Evolutionary conservation across 352 stramenopile genomes (phyloP).

Genomic region (Discostella stelligera): DNA sequence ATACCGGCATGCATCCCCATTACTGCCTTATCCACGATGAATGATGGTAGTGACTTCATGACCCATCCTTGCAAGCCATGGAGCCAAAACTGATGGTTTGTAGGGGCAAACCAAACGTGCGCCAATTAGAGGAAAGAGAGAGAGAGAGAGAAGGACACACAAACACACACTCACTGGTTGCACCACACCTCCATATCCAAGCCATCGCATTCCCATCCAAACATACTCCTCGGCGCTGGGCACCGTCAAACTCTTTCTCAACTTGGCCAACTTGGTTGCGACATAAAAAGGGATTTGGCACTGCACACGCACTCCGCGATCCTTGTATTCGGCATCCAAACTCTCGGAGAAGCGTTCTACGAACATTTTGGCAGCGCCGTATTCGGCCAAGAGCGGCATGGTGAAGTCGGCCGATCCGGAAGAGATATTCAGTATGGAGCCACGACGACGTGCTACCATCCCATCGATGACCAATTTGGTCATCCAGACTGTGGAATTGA

Average conservation of each 20-base stretch:
- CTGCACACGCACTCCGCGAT: constrained; percentile 90
- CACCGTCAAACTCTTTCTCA: constrained; percentile 92
- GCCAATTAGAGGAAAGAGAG: too few species aligned
- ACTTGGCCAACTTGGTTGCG: constrained; percentile 98
- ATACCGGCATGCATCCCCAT: constrained; percentile 77
- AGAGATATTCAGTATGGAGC: constrained; percentile 96
- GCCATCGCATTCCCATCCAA: constrained; percentile 87
- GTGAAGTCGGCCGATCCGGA: constrained; percentile 93
- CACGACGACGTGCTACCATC: constrained; percentile 93
- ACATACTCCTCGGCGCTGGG: constrained; percentile 90
- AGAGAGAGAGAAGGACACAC: neutral
- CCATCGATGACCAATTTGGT: constrained; percentile 87
- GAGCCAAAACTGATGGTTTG: constrained; percentile 90
- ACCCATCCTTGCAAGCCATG: constrained; percentile 95
- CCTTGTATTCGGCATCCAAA: constrained; percentile 92
- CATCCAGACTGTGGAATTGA: constrained; percentile 88
- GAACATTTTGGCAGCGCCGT: constrained; percentile 97
- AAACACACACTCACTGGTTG: constrained; percentile 22
- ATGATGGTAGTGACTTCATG: constrained; percentile 87
- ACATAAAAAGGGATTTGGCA: constrained; percentile 99
- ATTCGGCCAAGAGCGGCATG: constrained; percentile 94
- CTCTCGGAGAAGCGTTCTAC: constrained; percentile 96
- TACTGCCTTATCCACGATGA: constrained; percentile 82
- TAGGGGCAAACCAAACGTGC: constrained; percentile 47
- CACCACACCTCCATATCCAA: constrained; percentile 89